phyloP scores from a whole-genome alignment of 306 rosid genomes.

The Sechiopsis laciniata region DNA sequence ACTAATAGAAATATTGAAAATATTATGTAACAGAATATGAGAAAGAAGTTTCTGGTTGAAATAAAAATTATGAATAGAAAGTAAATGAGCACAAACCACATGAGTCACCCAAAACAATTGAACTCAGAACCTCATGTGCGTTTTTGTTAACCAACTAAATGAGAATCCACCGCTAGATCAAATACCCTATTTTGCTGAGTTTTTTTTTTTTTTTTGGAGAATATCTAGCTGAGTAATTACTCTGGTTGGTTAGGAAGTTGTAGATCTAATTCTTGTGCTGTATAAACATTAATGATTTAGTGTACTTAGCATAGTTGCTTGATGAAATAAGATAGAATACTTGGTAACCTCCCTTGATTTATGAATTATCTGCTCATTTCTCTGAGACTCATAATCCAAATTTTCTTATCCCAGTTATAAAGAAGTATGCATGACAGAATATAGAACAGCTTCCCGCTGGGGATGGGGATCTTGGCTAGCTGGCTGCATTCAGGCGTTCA shows the following conservation, averaged over 20 bases:
- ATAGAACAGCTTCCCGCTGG: not conserved
- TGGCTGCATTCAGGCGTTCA: not conserved
- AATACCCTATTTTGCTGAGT: too few relatives aligned
- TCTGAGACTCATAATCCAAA: not conserved
- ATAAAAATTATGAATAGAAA: too few relatives aligned
- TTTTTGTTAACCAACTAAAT: too few relatives aligned
- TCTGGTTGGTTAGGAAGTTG: not conserved
- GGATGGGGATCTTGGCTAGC: not conserved
- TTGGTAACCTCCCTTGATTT: not conserved
- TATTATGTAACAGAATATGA: too few relatives aligned
- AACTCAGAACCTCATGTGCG: too few relatives aligned
- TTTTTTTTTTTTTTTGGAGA: too few relatives aligned
- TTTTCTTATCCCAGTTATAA: not conserved
- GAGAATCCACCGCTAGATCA: too few relatives aligned
- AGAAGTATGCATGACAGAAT: not conserved
- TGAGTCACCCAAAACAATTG: too few relatives aligned
- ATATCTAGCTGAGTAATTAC: too few relatives aligned
- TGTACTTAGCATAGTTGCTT: not conserved
- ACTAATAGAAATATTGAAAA: too few relatives aligned
- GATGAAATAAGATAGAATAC: constrained; percentile 2
- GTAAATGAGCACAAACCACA: too few relatives aligned
- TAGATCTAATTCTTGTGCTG: not conserved
- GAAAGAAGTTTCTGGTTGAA: too few relatives aligned
- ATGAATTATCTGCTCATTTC: not conserved
- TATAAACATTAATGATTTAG: not conserved